Evolutionary conservation across 2,329 filamentous ascomycete species (phyloP), one percentile per base, ranked within the genome.

Genomic region (Fusarium gaditjirri): DNA sequence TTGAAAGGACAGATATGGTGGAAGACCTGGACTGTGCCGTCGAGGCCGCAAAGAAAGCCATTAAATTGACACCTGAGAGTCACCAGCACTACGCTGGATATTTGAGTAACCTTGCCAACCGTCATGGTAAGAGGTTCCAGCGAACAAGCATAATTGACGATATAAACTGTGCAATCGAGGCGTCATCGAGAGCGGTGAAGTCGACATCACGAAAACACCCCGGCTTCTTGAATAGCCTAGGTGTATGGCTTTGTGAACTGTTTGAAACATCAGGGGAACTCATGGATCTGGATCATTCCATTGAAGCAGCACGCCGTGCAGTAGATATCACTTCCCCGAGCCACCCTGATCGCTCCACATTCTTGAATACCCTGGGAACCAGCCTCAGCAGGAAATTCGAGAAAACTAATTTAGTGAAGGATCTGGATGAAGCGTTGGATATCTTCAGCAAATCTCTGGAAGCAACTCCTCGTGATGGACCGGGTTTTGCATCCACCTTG

Each of bases 251-350:
- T 14, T 25, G 3, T 33, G n/a, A 8, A 3, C 31, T n/a, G 11
- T 35, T 35, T 19, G 31, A 35, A 13, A 14, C 8, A 19, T 25
- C 11, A 1, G n/a, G 46, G 7, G 31, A 50, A 19, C 16, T 50
- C 11, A 7, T 12, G 11, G n/a, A 50, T 14, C 29, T 50, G n/a
- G 16, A 50, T 5, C 17, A 2, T 50, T 33, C n/a, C 17, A 19
- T 50, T 11, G n/a, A 25, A 10, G 31, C 16, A 11, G n/a, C 47
- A 35, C 47, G 31, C 14, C 8, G 6, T 5, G 47, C 47, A 35
- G n/a, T 25, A 33, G n/a, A 8, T 8, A 14, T 5, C 11, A 10
- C 16, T 2, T 7, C 8, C 2, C 31, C 16, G 6, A 35, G n/a
- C 8, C 16, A 50, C 3, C n/a, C 47, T 3, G 47, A 21, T 10